These are phyloP conservation scores for Talaromyces verruculosus DNA, from an alignment of 2,329 filamentous ascomycete species.

Conservation along the genomic window DNA sequence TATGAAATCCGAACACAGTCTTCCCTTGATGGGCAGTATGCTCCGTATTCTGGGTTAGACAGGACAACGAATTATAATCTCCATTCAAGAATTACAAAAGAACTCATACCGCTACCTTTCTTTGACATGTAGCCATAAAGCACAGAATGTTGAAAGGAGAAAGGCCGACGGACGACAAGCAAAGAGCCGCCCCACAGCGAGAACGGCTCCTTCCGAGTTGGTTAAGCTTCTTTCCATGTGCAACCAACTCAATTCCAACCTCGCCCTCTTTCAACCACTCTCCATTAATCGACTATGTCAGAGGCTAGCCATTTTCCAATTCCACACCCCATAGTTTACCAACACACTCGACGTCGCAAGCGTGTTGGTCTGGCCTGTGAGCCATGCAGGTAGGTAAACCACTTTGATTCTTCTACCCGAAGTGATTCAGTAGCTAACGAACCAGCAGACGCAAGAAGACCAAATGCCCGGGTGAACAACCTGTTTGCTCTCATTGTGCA, in stretches of 20 bases:
- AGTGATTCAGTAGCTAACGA: conserved; percentile 22
- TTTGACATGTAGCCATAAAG: not conserved
- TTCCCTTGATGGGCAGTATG: not conserved
- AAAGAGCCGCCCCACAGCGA: conserved; percentile 2
- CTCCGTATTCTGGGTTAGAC: not conserved
- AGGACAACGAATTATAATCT: not conserved
- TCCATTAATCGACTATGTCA: not conserved
- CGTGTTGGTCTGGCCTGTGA: conserved; percentile 45
- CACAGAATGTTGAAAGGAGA: not conserved
- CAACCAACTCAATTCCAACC: conserved; percentile 2
- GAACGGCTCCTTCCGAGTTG: conserved; percentile 6
- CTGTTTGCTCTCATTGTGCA: conserved; percentile 51
- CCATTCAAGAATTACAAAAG: not conserved
- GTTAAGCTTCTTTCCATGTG: not conserved
- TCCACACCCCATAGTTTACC: not conserved
- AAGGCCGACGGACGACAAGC: not conserved
- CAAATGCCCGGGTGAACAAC: conserved; percentile 53
- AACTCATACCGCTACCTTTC: not conserved
- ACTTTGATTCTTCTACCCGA: not conserved
- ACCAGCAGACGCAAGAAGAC: conserved; percentile 51
- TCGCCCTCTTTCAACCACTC: not conserved
- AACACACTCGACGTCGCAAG: conserved; percentile 31
- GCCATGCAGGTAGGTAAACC: conserved; percentile 44
- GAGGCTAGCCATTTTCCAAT: not conserved
- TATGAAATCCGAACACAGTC: not conserved